phyloP scores from a whole-genome alignment of 768 basidiomycete species.

The Boletus subcaerulescens region DNA sequence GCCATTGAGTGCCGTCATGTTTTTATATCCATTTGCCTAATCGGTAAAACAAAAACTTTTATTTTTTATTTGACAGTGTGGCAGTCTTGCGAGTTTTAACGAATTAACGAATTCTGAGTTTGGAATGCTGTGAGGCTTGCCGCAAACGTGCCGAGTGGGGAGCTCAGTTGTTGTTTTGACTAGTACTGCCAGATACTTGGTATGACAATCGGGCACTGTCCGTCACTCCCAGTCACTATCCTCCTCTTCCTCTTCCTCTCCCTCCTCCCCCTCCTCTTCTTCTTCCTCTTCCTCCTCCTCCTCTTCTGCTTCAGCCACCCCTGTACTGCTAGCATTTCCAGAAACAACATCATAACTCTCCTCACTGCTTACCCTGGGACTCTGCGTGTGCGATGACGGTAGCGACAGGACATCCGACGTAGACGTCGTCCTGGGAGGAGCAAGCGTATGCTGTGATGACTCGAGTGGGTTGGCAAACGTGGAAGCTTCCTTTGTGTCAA shows the following conservation, averaged over 20 bases:
- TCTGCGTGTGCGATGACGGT: conserved; percentile 35
- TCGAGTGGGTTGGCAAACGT: conserved; percentile 10
- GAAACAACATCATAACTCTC: conserved; percentile 69
- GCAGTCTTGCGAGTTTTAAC: too few relatives aligned
- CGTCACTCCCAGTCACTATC: conserved; percentile 61
- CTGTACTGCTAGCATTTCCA: conserved; percentile 46
- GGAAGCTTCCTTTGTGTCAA: conserved; percentile 6
- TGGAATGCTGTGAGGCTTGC: too few relatives aligned
- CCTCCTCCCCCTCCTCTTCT: conserved; percentile 35
- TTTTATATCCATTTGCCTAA: too few relatives aligned
- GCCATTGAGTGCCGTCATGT: conserved; percentile 1
- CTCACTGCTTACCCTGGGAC: conserved; percentile 58
- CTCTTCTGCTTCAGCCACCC: conserved; percentile 31
- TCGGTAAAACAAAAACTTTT: too few relatives aligned
- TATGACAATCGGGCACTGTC: too few relatives aligned
- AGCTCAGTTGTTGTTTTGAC: too few relatives aligned
- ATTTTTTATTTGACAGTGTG: too few relatives aligned
- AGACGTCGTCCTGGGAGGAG: conserved; percentile 20
- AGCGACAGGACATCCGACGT: conserved; percentile 20
- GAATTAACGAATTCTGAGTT: too few relatives aligned
- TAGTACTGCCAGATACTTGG: too few relatives aligned
- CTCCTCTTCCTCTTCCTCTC: conserved; percentile 12
- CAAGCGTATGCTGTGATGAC: conserved; percentile 25
- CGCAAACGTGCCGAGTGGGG: too few relatives aligned
- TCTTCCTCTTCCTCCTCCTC: conserved; percentile 18